Evolutionary conservation across 805 yeast species (phyloP), one percentile per base, ranked within the genome.

Genomic region (Komagataella pastoris): DNA sequence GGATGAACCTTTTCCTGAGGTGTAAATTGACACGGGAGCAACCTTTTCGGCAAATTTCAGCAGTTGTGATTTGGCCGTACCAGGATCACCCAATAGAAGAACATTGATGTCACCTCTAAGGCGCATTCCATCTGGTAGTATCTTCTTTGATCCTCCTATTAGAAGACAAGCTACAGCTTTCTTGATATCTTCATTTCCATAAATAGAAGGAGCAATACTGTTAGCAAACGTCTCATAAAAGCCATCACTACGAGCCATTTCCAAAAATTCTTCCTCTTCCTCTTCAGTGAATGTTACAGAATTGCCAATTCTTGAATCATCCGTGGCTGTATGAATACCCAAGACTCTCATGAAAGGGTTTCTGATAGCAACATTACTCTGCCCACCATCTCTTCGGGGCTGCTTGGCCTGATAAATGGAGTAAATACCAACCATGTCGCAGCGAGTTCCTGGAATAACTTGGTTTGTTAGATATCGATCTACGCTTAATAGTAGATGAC

Each of bases 1-100:
- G 8, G 98, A 91, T 0, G 99, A 91, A 61, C 99, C 99, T 64
- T 93, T 93, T 72, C 99, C 99, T 0, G 98, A 89, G 0, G 99
- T 91, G 67, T 91, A 93, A 44, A 93, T 90, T 3, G 98, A 81
- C 53, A 91, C 88, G 10, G 98, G 98, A 3, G 96, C 80, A 18
- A 87, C 89, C 62, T 91, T 90, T 64, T 93, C 98, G 17, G 89
- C 98, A 58, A 91, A 93, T 66, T 93, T 93, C 61, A 93, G 75
- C 55, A 93, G 70, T 71, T 93, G 99, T 8, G 99, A 93, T 66
- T 93, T 93, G 50, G 99, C 98, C 18, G 99, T 93, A 72, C 99
- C 99, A 21, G 99, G 99, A 63, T 93, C 99, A 69, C 99, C 99
- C 44, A 95, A 73, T 49, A 93, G 66, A 50, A 93, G 73, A 8